A percentile compares a stretch with the other conserved stretches of the same genome.
These are phyloP conservation scores for Xylaria multiplex DNA, from an alignment of 2,329 filamentous ascomycete genomes.

Conservation along the genomic window DNA sequence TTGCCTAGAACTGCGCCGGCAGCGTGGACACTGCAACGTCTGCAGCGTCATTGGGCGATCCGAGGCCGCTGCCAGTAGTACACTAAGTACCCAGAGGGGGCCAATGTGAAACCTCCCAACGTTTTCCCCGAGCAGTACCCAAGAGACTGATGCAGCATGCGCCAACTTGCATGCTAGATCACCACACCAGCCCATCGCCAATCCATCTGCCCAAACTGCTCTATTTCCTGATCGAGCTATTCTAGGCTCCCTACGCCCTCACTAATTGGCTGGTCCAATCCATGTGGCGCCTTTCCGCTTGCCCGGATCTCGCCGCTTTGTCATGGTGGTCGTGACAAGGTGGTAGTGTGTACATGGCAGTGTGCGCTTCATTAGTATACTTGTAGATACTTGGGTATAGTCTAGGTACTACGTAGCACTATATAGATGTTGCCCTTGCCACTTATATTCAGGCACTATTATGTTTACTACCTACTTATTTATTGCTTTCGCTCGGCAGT, in stretches of 20 bases:
- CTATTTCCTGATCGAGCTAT: conserved; percentile 30
- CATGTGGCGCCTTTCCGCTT: conserved; percentile 22
- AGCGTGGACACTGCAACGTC: conserved; percentile 5
- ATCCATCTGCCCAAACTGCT: conserved; percentile 9
- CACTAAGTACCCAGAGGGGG: background rate
- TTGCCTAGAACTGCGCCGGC: conserved; percentile 10
- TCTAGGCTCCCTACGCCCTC: conserved; percentile 10
- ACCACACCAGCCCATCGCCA: background rate
- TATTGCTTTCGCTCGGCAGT: conserved; percentile 14
- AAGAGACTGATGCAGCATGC: conserved; percentile 4
- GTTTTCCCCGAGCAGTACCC: background rate
- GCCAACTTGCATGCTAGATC: conserved; percentile 18
- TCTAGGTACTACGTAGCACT: background rate
- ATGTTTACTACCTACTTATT: background rate
- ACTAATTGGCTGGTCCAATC: conserved; percentile 24
- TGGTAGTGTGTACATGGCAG: too few relatives aligned
- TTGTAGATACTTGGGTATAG: background rate
- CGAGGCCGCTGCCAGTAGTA: conserved; percentile 4
- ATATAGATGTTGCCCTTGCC: conserved; percentile 22
- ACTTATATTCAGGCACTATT: conserved; percentile 6
- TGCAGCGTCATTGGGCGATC: conserved; percentile 13
- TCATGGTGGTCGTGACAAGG: background rate
- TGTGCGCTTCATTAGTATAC: too few relatives aligned
- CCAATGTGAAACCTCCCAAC: conserved; percentile 1
- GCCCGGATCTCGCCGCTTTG: conserved; percentile 25